Base-by-base conservation (phyloP, 2,329 filamentous ascomycete genomes). In the Aspergillus arachidicola region DNA sequence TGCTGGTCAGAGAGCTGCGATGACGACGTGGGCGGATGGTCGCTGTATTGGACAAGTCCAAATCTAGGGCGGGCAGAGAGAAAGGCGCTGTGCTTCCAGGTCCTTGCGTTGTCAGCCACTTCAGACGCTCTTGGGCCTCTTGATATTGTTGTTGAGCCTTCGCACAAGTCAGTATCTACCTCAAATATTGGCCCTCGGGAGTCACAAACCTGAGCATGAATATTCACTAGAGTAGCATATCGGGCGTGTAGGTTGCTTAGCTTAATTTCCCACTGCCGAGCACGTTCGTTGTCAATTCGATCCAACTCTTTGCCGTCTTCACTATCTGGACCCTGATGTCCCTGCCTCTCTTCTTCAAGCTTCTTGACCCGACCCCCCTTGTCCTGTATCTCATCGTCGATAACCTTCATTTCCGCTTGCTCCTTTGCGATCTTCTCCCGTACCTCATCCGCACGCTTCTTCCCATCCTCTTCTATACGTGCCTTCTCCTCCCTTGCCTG, bases 321-420 rank as follows among this genome's bases (percentile, higher is more conserved):
- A 28, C 75, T 83, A 58, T 82, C 81, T 26, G 77, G 78, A n/a
- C 77, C 78, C 21, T 82, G 80, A 43, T 80, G 72, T 43, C 80
- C 80, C 70, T 86, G 83, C 64, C 84, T 76, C 72, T 87, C 83
- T 62, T 87, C 84, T 71, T 90, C 87, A 7, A 89, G 77, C 43
- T 83, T 81, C 76, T 89, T 88, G 74, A 89, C 85, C 55, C 86
- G 83, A 3, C 80, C 81, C 28, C 85, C 86, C 67, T 85, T 88
- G 66, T 87, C 83, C 64, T 85, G 84, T 55, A 89, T 85, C 59
- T 86, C 84, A 48, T 89, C 87, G 61, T 90, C 87, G 45, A 89
- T 78, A 7, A 75, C 71, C 66, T 85, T 88, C 76, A 88, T 84
- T 14, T 80, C 76, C 9, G 71, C 67, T 62, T 82, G 80, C 64